Base-by-base conservation (phyloP, 116 monocot genomes). In the Papilionanthe hybrid region DNA sequence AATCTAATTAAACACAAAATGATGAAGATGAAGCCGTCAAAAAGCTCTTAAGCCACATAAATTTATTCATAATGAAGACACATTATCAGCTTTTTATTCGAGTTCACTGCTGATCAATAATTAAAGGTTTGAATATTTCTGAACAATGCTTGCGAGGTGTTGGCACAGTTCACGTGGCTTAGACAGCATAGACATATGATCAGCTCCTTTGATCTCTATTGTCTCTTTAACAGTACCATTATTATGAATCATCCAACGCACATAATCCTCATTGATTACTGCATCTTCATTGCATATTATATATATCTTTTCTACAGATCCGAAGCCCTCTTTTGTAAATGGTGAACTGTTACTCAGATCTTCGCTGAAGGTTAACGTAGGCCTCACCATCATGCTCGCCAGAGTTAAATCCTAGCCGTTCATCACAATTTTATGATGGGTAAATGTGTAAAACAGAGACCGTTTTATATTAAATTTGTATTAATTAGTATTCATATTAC, bases 131-230 rank as follows among this genome's bases (percentile, higher is more conserved):
- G 37, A 20, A 72, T 77, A 84, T 0, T 72, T 79, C 0, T 79
- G 20, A 25, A 86, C 86, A 55, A 88, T 81, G 7, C 83, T 56
- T 15, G 43, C 7, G 43, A 92, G 81, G 73, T 42, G 72, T 3
- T 55, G 13, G 53, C 20, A 74, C 0, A 93, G 75, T 28, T 93
- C 86, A 25, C 60, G 3, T 0, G 93, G 90, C 20, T 71, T 79
- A 0, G 88, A 88, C 3, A 93, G 72, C 93, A 93, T 90, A 5
- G 27, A 76, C 90, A 90, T 85, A 28, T 90, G 85, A 45, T 84
- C 93, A 0, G 87, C 83, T 0, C 63, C 84, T 4, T 83, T 68
- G 25, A 93, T 84, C 79, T 76, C 82, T 45, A 80, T 82, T 81
- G 90, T 90, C 27, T 85, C 87, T 0, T 81, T 80, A 50, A 84